Evolutionary conservation across 805 yeast genomes (phyloP), one percentile per base, ranked within the genome.

Genomic region (Starmerella kuoi): DNA sequence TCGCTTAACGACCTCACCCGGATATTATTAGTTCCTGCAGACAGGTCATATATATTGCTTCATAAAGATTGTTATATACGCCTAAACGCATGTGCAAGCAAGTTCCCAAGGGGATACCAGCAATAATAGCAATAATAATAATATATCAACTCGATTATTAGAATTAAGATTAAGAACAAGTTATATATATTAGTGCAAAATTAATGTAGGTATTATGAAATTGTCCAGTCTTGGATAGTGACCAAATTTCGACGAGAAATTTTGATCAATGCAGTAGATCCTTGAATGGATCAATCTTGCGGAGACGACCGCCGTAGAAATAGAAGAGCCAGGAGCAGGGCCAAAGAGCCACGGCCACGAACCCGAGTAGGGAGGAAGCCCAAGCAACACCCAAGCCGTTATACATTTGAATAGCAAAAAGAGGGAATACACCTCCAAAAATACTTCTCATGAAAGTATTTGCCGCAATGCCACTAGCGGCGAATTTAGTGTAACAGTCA

Each of bases 391-490:
- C 62, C 39, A 61, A 38, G 4, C 44, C 69, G 45, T 64, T 61
- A 55, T 70, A 81, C 74, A 80, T 69, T 26, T 73, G 71, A 30
- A 64, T 55, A 3, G 82, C 80, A 58, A 80, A 78, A 39, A 80
- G 63, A 26, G 82, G 81, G 63, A 76, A 75, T 3, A 68, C 71
- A 45, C 74, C 73, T 2, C 78, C 82, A 50, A 70, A 67, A 3
- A 70, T 56, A 1, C 79, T 73, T 55, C 83, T 64, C 45, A 73
- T 55, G 38, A 76, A 67, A 1, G 82, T 74, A 48, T 74, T 74
- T 3, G 55, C 54, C 5, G 84, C 81, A 45, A 76, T 66, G 3
- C 78, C 79, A 17, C 78, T 71, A 2, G 82, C 82, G 5, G 80
- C 73, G 51, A 65, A 72, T 40, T 66, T 60, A 18, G 75, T 67